A percentile compares a stretch with the other conserved stretches of the same genome.
Evolutionary conservation across 495 filamentous ascomycete species (phyloP).

Genomic region (Sordaria brevicollis): DNA sequence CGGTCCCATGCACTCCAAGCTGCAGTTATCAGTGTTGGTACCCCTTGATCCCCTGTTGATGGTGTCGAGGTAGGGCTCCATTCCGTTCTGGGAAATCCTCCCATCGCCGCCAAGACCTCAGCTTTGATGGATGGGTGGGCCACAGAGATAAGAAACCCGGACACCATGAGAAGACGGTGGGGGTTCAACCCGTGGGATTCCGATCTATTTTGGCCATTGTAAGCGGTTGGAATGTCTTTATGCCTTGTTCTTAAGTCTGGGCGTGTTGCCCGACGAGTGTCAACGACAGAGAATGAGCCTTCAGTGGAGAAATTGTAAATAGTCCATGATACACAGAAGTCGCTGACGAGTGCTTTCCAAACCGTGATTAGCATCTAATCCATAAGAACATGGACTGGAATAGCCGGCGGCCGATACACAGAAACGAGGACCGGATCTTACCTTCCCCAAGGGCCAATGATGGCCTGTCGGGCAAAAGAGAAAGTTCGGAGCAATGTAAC

Average conservation of each 20-base stretch:
- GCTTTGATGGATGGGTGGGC: conserved; percentile 4
- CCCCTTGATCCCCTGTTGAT: background rate
- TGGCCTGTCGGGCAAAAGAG: background rate
- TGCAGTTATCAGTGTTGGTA: background rate
- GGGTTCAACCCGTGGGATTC: conserved; percentile 7
- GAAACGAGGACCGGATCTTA: background rate
- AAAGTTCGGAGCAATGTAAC: background rate
- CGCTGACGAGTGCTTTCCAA: background rate
- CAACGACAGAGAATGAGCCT: background rate
- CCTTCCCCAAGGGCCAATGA: background rate
- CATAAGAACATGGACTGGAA: background rate
- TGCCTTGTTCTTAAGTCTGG: background rate
- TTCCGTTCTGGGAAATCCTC: conserved; percentile 12
- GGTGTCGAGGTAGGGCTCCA: conserved; percentile 2
- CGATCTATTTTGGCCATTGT: conserved; percentile 1
- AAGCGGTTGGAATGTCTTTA: background rate
- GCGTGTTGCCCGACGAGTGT: background rate
- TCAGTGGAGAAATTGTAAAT: background rate
- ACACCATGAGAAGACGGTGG: conserved; percentile 7
- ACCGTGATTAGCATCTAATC: background rate
- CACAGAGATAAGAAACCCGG: conserved; percentile 15
- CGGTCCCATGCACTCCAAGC: background rate
- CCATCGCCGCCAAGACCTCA: conserved; percentile 4
- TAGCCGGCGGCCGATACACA: background rate
- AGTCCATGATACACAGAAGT: background rate